A percentile compares a stretch with the other conserved stretches of the same genome.
Conservation (phyloP, 176 grass and related monocot genomes). For the Saccharum spontaneum region DNA sequence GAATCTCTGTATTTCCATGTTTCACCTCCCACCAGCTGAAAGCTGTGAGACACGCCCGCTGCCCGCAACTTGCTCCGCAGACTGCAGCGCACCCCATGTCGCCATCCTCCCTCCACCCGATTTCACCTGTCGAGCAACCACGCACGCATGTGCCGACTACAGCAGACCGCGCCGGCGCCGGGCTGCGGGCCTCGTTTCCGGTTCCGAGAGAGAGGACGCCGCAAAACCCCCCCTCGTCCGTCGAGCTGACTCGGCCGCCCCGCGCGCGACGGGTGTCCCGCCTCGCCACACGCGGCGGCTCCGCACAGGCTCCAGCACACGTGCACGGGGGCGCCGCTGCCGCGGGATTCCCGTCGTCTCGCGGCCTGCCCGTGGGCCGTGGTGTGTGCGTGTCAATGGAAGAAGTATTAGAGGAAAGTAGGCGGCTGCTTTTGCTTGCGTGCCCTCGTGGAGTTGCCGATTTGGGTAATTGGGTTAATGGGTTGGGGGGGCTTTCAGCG, state of each 20-base stretch:
- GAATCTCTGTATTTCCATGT: too few relatives aligned
- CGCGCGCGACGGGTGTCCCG: conserved; percentile 23
- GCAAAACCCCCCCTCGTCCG: too few relatives aligned
- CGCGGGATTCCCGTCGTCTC: too few relatives aligned
- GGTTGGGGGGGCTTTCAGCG: too few relatives aligned
- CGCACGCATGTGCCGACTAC: background rate
- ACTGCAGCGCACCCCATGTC: background rate
- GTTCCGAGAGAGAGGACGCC: too few relatives aligned
- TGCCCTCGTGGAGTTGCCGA: conserved; percentile 3
- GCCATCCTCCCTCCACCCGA: background rate
- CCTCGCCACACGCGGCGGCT: conserved; percentile 12
- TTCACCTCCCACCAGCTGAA: too few relatives aligned
- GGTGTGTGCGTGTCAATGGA: too few relatives aligned
- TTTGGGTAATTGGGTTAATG: background rate
- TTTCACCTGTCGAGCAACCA: background rate
- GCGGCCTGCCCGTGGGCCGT: too few relatives aligned
- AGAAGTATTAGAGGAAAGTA: background rate
- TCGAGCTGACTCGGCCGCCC: background rate
- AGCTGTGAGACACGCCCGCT: background rate
- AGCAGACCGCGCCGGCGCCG: too few relatives aligned
- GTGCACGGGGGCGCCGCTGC: background rate
- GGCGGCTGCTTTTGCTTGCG: background rate
- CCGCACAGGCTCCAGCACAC: background rate
- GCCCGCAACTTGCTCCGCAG: background rate
- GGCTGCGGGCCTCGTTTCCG: too few relatives aligned